Percentiles rank a stretch among this genome's conserved stretches.
These are phyloP conservation scores for Eurotiales sp. DNA, from an alignment of 2,329 filamentous ascomycete species.

Conservation along the genomic window DNA sequence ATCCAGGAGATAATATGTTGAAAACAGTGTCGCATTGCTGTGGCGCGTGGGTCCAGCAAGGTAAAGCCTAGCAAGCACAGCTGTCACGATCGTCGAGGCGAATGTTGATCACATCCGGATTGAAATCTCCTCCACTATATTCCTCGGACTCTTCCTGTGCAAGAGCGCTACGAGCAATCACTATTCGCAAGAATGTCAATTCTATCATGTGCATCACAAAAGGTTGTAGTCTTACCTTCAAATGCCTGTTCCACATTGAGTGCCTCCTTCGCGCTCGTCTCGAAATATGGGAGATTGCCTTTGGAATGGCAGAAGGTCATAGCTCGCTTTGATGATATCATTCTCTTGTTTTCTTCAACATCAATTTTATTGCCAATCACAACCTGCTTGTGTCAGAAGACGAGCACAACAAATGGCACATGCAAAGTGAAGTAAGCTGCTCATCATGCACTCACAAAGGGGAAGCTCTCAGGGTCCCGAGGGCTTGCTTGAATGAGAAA, in stretches of 20 bases:
- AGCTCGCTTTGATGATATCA: constrained; percentile 92
- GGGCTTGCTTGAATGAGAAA: constrained; percentile 97
- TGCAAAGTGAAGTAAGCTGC: no score
- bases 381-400: constrained; percentile 52
- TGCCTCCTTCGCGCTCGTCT: constrained; percentile 98
- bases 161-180: constrained; percentile 92
- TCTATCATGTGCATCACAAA: constrained; percentile 11
- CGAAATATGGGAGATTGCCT: constrained; percentile 96
- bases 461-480: constrained; percentile 93
- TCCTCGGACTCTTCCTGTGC: constrained; percentile 97
- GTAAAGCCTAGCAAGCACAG: constrained; percentile 80
- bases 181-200: constrained; percentile 46
- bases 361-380: constrained; percentile 99
- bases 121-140: constrained; percentile 86
- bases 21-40: background rate
- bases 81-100: constrained; percentile 91
- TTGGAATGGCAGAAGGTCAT: constrained; percentile 98
- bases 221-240: constrained; percentile 51
- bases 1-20: background rate
- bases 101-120: constrained; percentile 97
- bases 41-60: background rate
- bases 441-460: constrained; percentile 70
- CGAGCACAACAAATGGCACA: background rate
- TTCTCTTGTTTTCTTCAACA: constrained; percentile 94
- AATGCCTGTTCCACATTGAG: constrained; percentile 94